These are phyloP conservation scores for Aspergillus nanangensis DNA, from an alignment of 495 filamentous ascomycete species.

Conservation along the genomic window DNA sequence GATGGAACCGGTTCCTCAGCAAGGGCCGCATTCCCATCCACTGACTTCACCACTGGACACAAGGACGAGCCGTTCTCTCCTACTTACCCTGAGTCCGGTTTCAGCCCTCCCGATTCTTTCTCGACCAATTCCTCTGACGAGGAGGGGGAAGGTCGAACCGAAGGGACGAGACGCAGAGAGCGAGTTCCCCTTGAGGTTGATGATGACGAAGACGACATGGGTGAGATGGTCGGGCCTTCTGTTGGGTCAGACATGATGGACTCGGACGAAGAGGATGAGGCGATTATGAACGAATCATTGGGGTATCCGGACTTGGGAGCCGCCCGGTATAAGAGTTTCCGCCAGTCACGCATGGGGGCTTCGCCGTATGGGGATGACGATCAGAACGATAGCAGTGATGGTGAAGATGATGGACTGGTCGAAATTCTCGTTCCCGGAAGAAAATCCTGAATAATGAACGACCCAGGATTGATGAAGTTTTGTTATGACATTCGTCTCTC, in stretches of 20 bases:
- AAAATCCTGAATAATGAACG: slow-evolving; percentile 26
- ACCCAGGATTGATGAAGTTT: neutral
- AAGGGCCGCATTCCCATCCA: slow-evolving; percentile 26
- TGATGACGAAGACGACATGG: slow-evolving; percentile 47
- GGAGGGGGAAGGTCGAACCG: slow-evolving; percentile 28
- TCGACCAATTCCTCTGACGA: slow-evolving; percentile 42
- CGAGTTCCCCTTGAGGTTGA: slow-evolving; percentile 44
- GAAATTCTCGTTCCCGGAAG: slow-evolving; percentile 42
- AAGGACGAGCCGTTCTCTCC: slow-evolving; percentile 30
- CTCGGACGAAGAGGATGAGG: slow-evolving; percentile 45
- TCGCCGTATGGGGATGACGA: slow-evolving; percentile 41
- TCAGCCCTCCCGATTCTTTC: slow-evolving; percentile 40
- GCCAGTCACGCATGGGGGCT: slow-evolving; percentile 24
- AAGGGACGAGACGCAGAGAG: slow-evolving; percentile 31
- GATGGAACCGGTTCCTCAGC: slow-evolving; percentile 33
- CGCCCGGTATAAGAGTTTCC: slow-evolving; percentile 31
- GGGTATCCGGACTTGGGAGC: slow-evolving; percentile 37
- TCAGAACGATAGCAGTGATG: slow-evolving; percentile 42
- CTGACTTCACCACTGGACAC: slow-evolving; percentile 27
- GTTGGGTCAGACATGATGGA: slow-evolving; percentile 35
- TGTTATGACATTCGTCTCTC: neutral
- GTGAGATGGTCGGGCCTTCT: slow-evolving; percentile 43
- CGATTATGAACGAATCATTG: slow-evolving; percentile 44
- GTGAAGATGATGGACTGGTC: slow-evolving; percentile 46
- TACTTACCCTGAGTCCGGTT: slow-evolving; percentile 35